A percentile compares a stretch with the other conserved stretches of the same genome.
phyloP scores from a whole-genome alignment of 176 grass and related monocot species.

The Eremochloa ophiuroides region DNA sequence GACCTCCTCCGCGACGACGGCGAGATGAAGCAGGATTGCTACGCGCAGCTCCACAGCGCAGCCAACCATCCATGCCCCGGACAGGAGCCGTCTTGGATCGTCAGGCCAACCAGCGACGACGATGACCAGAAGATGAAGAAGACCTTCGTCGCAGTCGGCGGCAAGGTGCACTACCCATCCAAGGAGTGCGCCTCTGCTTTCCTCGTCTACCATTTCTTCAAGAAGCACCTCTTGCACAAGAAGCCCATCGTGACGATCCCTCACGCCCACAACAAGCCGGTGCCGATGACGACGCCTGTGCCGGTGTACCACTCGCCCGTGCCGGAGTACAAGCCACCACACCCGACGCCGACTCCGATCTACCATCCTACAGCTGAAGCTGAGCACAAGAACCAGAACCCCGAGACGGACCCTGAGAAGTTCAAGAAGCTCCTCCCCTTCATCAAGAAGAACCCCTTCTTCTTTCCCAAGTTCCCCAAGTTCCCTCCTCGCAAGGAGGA shows the following conservation, averaged over 20 bases:
- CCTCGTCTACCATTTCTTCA: slow-evolving; percentile 12
- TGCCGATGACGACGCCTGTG: background rate
- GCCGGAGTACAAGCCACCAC: background rate
- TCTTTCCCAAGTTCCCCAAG: slow-evolving; percentile 4
- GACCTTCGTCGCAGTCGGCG: slow-evolving; percentile 6
- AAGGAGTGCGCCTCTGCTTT: slow-evolving; percentile 18
- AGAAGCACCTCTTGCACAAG: slow-evolving; percentile 16
- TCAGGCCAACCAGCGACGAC: background rate
- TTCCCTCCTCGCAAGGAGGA: slow-evolving; percentile 2
- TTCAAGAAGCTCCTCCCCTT: slow-evolving; percentile 38
- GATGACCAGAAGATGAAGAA: background rate
- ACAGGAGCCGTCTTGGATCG: slow-evolving; percentile 31
- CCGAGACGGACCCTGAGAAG: slow-evolving; percentile 9
- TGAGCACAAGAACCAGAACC: slow-evolving; percentile 20
- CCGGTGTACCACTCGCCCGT: background rate
- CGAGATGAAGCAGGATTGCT: slow-evolving; percentile 50
- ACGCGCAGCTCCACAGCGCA: slow-evolving; percentile 39
- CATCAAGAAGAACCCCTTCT: slow-evolving; percentile 34
- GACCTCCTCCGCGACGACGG: slow-evolving; percentile 23
- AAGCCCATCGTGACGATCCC: background rate
- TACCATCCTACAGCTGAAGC: slow-evolving; percentile 32
- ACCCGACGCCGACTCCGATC: slow-evolving; percentile 11
- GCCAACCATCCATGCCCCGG: slow-evolving; percentile 37
- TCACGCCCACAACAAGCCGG: slow-evolving; percentile 9
- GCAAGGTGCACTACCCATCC: slow-evolving; percentile 9